A percentile compares a stretch with the other conserved stretches of the same genome.
These are phyloP conservation scores for Metschnikowia proteae DNA, from an alignment of 805 yeast genomes.

Conservation along the genomic window DNA sequence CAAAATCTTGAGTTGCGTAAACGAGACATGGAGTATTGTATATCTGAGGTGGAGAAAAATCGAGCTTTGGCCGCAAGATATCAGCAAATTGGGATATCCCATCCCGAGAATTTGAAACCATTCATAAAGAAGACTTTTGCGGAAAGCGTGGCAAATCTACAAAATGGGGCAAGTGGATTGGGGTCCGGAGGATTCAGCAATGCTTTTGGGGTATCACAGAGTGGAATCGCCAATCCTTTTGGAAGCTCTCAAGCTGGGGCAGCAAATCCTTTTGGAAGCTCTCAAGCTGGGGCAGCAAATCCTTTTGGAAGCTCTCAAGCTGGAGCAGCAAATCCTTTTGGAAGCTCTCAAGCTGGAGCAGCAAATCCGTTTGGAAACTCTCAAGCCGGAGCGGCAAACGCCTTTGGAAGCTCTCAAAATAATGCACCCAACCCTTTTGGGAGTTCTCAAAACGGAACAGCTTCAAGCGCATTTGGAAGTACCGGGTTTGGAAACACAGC, in stretches of 20 bases:
- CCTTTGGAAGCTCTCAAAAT: too few species aligned
- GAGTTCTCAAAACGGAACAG: background rate
- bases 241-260: conserved; percentile 9
- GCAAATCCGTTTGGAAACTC: too few species aligned
- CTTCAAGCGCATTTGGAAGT: background rate
- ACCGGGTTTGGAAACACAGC: too few species aligned
- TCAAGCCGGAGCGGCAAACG: too few species aligned
- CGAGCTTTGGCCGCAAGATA: conserved; percentile 53
- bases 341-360: background rate
- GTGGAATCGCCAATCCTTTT: conserved; percentile 7
- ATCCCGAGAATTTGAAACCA: conserved; percentile 17
- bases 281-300: background rate
- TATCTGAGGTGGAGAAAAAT: conserved; percentile 35
- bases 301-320: conserved; percentile 1
- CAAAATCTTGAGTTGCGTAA: conserved; percentile 31
- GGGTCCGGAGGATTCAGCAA: conserved; percentile 1
- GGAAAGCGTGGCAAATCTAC: conserved; percentile 24
- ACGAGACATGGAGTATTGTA: conserved; percentile 18
- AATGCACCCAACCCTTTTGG: background rate
- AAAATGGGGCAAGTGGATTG: background rate
- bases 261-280: conserved; percentile 3
- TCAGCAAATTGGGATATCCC: conserved; percentile 33
- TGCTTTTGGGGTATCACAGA: conserved; percentile 9
- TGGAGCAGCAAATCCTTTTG: background rate
- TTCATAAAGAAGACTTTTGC: conserved; percentile 29